Percentiles rank a stretch among this genome's conserved stretches.
Conservation (phyloP, 805 yeast genomes). For the Barnettozyma vustinii region DNA sequence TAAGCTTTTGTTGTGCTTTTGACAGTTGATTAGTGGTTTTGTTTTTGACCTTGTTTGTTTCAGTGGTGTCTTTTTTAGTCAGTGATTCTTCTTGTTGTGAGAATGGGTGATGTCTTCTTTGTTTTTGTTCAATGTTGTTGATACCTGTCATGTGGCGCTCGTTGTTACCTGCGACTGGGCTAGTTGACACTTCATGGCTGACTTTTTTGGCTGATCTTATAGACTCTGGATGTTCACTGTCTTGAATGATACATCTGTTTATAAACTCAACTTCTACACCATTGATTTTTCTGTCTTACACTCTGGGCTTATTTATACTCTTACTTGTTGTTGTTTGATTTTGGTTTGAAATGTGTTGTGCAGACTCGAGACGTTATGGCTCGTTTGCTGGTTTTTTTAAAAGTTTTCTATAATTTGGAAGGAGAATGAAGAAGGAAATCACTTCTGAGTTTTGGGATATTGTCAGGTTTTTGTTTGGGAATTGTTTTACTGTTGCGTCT, state of each 20-base stretch:
- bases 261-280: background rate
- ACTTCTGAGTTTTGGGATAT: background rate
- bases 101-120: background rate
- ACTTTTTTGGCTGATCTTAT: background rate
- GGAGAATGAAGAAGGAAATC: background rate
- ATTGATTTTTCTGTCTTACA: background rate
- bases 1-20: background rate
- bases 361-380: background rate
- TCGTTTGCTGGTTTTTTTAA: background rate
- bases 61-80: background rate
- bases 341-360: background rate
- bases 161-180: slow-evolving; percentile 23
- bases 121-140: background rate
- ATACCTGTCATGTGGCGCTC: slow-evolving; percentile 24
- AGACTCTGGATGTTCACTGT: background rate
- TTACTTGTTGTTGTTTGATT: background rate
- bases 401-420: background rate
- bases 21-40: background rate
- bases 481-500: background rate
- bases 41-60: background rate
- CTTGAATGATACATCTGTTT: background rate
- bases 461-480: background rate
- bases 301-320: background rate
- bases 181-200: background rate
- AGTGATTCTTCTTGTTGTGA: background rate